Conservation (phyloP, 1,284 basidiomycete genomes). For the Fomes fomentarius region DNA sequence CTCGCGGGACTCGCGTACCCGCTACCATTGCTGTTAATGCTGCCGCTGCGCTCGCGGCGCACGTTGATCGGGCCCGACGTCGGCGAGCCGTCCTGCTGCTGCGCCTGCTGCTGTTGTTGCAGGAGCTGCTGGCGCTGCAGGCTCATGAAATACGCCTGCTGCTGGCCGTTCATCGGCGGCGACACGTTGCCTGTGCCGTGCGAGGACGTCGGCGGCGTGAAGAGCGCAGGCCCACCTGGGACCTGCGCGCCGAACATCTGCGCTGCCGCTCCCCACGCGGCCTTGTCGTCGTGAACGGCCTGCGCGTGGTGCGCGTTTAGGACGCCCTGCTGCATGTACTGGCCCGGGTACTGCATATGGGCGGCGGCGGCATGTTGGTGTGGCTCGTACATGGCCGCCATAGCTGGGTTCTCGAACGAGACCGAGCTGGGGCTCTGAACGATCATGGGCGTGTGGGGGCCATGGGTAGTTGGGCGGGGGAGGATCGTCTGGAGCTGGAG, state of each 20-base stretch:
- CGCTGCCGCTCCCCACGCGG: slow-evolving; percentile 25
- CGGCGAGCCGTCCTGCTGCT: slow-evolving; percentile 42
- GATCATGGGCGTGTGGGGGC: slow-evolving; percentile 35
- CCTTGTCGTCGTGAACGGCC: slow-evolving; percentile 26
- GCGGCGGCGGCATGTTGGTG: slow-evolving; percentile 19
- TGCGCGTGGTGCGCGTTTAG: slow-evolving; percentile 9
- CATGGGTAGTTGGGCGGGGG: slow-evolving; percentile 28
- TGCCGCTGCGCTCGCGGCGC: slow-evolving; percentile 41
- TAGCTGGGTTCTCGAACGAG: slow-evolving; percentile 41
- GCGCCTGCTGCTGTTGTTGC: slow-evolving; percentile 25
- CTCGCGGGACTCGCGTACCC: slow-evolving; percentile 38
- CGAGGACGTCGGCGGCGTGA: slow-evolving; percentile 39
- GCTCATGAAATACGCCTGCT: slow-evolving; percentile 36
- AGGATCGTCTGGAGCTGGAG: slow-evolving; percentile 37
- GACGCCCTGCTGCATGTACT: slow-evolving; percentile 29
- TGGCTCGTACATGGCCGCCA: slow-evolving; percentile 38
- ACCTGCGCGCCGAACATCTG: slow-evolving; percentile 35
- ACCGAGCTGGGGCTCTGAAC: slow-evolving; percentile 35
- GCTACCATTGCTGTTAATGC: slow-evolving; percentile 40
- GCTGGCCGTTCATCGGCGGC: slow-evolving; percentile 25
- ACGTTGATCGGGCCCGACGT: slow-evolving; percentile 35
- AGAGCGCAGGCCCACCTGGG: slow-evolving; percentile 34
- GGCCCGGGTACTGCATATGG: slow-evolving; percentile 25
- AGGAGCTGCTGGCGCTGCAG: slow-evolving; percentile 38
- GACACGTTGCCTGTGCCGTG: slow-evolving; percentile 28